Conservation (phyloP, 306 rosid species). For the Cucumis hystrix region DNA sequence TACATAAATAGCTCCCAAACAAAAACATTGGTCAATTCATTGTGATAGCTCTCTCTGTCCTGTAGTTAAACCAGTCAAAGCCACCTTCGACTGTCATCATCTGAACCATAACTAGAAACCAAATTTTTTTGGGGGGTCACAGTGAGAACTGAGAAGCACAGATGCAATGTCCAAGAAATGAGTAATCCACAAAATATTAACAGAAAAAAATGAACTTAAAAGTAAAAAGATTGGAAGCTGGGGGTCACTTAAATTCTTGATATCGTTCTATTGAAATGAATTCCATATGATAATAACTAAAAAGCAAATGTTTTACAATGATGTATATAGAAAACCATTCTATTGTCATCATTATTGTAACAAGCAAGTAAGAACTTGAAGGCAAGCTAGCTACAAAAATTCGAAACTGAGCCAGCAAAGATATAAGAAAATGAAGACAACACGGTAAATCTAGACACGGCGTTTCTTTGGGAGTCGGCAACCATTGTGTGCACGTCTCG, state of each 20-base stretch:
- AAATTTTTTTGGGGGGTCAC: neutral
- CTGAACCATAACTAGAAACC: neutral
- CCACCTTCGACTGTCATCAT: neutral
- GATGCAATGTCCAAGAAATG: neutral
- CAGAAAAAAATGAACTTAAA: neutral
- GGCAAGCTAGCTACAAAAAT: neutral
- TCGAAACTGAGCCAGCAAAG: neutral
- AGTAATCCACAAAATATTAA: neutral
- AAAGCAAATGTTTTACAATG: neutral
- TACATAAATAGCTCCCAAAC: neutral
- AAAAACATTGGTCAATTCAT: neutral
- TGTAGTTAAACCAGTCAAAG: neutral
- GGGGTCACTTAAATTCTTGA: neutral
- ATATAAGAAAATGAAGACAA: neutral
- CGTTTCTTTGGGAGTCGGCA: conserved; percentile 50
- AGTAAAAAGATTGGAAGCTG: neutral
- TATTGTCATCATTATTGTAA: neutral
- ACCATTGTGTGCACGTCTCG: conserved; percentile 56
- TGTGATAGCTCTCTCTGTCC: neutral
- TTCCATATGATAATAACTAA: neutral
- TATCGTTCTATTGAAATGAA: neutral
- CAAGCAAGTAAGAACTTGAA: neutral
- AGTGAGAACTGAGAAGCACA: neutral
- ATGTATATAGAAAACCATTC: neutral
- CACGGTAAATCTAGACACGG: conserved; percentile 16